Evolutionary conservation across 805 yeast genomes (phyloP).

Genomic region (Barnettozyma sucrosica): DNA sequence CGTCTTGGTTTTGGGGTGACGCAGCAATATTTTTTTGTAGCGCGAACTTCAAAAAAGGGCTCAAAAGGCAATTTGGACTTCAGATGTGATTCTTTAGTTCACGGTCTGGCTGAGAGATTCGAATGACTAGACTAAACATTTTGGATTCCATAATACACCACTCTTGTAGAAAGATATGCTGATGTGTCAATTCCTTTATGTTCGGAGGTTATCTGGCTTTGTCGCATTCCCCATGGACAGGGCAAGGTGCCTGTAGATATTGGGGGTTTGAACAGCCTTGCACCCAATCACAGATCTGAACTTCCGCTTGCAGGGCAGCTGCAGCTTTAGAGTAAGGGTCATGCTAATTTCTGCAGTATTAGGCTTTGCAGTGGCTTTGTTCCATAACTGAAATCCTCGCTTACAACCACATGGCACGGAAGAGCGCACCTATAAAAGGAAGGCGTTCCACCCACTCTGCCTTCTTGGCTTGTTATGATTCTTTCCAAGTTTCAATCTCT

Average conservation of each 20-base stretch:
- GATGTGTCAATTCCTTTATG: too few relatives aligned
- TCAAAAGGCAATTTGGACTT: neutral
- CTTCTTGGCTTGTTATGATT: neutral
- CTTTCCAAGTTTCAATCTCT: too few relatives aligned
- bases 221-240: neutral
- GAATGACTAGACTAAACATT: too few relatives aligned
- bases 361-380: neutral
- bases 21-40: neutral
- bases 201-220: too few relatives aligned
- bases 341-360: neutral
- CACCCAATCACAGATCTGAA: neutral
- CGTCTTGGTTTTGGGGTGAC: neutral
- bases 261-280: neutral
- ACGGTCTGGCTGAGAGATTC: neutral
- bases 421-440: neutral
- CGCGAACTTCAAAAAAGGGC: neutral
- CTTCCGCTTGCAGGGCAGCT: neutral
- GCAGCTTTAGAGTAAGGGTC: too few relatives aligned
- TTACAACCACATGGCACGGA: neutral
- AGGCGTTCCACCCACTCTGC: neutral
- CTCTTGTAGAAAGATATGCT: too few relatives aligned
- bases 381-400: neutral
- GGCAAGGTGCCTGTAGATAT: neutral
- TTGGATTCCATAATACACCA: too few relatives aligned
- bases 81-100: neutral